Conservation (phyloP, 1,139 yeast species). For the Kodamaea ohmeri region DNA sequence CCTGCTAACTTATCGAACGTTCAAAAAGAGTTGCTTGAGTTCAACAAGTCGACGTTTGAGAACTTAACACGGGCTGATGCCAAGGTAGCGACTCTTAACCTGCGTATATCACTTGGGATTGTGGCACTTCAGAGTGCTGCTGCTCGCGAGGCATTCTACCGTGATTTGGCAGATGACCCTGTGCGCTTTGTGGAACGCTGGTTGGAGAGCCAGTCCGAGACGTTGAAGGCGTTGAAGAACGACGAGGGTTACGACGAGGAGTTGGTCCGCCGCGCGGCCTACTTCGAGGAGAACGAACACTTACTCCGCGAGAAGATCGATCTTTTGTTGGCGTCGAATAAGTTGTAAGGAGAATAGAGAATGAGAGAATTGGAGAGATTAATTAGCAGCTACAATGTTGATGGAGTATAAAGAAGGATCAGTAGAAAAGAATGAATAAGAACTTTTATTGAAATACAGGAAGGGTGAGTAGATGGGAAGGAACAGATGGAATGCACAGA, state of each 20-base stretch:
- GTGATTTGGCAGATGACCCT: constrained; percentile 73
- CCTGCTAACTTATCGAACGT: constrained; percentile 43
- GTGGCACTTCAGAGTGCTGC: constrained; percentile 63
- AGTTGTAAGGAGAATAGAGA: constrained; percentile 11
- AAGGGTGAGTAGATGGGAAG: no score
- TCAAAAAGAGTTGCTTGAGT: constrained; percentile 40
- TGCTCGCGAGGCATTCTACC: constrained; percentile 56
- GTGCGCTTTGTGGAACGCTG: constrained; percentile 70
- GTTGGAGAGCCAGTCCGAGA: constrained; percentile 71
- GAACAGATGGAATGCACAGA: no score
- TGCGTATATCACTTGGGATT: constrained; percentile 58
- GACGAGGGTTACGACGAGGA: constrained; percentile 93
- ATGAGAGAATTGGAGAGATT: not conserved
- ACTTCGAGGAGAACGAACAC: constrained; percentile 67
- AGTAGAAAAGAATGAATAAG: no score
- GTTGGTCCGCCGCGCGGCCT: constrained; percentile 76
- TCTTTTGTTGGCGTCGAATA: constrained; percentile 51
- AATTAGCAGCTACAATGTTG: no score
- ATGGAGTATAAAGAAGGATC: no score
- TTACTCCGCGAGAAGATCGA: constrained; percentile 74
- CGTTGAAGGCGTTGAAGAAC: constrained; percentile 72
- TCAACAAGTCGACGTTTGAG: constrained; percentile 40
- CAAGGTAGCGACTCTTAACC: constrained; percentile 54
- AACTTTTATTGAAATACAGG: no score
- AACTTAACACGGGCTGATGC: constrained; percentile 44